These are phyloP conservation scores for Hypoxylon sp. DNA, from an alignment of 2,329 filamentous ascomycete genomes.

Conservation along the genomic window DNA sequence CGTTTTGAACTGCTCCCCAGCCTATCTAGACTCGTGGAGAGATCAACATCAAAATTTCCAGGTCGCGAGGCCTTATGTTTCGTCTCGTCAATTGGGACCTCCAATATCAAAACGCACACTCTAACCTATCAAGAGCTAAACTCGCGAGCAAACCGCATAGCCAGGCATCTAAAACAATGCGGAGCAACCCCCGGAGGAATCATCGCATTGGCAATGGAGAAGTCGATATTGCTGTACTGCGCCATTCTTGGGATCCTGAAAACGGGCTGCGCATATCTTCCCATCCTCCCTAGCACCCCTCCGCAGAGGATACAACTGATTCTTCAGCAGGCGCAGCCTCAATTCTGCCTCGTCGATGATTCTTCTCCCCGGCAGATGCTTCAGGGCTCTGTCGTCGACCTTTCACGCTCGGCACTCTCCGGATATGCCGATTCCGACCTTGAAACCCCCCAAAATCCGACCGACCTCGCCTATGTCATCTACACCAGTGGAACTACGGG, in stretches of 20 bases:
- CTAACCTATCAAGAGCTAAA: conserved; percentile 79
- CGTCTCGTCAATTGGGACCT: conserved; percentile 62
- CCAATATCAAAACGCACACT: conserved; percentile 55
- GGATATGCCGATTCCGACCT: conserved; percentile 58
- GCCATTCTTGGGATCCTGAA: conserved; percentile 83
- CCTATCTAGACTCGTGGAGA: conserved; percentile 69
- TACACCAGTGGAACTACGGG: conserved; percentile 90
- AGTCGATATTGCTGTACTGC: conserved; percentile 79
- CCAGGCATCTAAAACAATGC: conserved; percentile 65
- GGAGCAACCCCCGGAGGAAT: conserved; percentile 68
- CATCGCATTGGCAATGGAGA: conserved; percentile 83
- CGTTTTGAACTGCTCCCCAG: conserved; percentile 58
- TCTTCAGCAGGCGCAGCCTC: conserved; percentile 70
- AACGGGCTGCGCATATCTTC: conserved; percentile 83
- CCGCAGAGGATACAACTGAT: conserved; percentile 72
- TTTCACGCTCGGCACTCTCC: conserved; percentile 53
- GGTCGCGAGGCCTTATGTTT: conserved; percentile 76
- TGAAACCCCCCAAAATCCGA: conserved; percentile 57
- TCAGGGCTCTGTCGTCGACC: conserved; percentile 52
- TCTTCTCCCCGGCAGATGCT: conserved; percentile 41
- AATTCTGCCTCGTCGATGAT: conserved; percentile 61
- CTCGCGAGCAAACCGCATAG: conserved; percentile 73
- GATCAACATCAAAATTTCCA: conserved; percentile 64
- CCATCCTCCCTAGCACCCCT: conserved; percentile 81
- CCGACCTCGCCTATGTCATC: conserved; percentile 79